phyloP scores from a whole-genome alignment of 495 filamentous ascomycete species.

The Evernia prunastri region DNA sequence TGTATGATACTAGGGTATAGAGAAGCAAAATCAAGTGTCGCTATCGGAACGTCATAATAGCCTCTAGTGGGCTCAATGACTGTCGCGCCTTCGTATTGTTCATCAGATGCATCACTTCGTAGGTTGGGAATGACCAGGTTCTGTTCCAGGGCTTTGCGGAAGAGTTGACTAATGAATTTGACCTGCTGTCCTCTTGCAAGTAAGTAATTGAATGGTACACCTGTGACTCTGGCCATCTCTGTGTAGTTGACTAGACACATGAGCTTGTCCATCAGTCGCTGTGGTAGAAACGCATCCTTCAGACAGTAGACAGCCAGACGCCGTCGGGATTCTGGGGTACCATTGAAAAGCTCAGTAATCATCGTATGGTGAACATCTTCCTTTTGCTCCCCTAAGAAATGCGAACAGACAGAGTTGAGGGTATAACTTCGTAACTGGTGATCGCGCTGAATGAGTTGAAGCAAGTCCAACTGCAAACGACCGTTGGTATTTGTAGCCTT shows the following conservation, averaged over 20 bases:
- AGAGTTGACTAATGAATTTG: slow-evolving; percentile 96
- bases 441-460: slow-evolving; percentile 90
- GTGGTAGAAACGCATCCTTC: slow-evolving; percentile 95
- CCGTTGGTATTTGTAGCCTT: slow-evolving; percentile 92
- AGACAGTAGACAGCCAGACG: slow-evolving; percentile 92
- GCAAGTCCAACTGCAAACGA: slow-evolving; percentile 83
- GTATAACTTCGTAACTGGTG: slow-evolving; percentile 95
- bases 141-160: slow-evolving; percentile 87
- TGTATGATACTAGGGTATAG: slow-evolving; percentile 99
- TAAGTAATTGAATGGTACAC: slow-evolving; percentile 94
- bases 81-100: slow-evolving; percentile 96
- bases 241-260: slow-evolving; percentile 98
- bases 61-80: slow-evolving; percentile 92
- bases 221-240: slow-evolving; percentile 98
- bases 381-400: slow-evolving; percentile 96
- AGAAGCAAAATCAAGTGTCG: slow-evolving; percentile 97
- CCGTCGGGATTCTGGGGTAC: slow-evolving; percentile 82
- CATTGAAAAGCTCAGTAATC: slow-evolving; percentile 97
- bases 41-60: slow-evolving; percentile 90
- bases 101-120: slow-evolving; percentile 53
- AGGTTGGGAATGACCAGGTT: slow-evolving; percentile 89
- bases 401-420: slow-evolving; percentile 91
- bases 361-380: slow-evolving; percentile 99
- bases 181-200: slow-evolving; percentile 91
- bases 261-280: slow-evolving; percentile 92